These are phyloP conservation scores for Sphaerobolus stellatus DNA, from an alignment of 1,284 basidiomycete genomes.

Conservation along the genomic window DNA sequence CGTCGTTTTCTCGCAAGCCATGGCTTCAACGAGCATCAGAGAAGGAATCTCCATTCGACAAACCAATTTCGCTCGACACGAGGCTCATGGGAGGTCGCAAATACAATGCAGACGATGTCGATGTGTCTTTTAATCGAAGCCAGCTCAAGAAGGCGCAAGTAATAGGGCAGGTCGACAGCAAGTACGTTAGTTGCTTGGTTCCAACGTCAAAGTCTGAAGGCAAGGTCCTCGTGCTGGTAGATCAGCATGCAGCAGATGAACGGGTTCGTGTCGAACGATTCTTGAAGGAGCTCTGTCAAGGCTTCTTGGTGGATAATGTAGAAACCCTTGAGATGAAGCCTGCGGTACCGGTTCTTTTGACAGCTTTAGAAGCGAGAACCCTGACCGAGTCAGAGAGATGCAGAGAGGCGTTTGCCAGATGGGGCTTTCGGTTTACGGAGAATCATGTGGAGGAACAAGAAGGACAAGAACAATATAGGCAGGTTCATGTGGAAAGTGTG, in stretches of 20 bases:
- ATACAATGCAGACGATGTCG: slow-evolving; percentile 2
- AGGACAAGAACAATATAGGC: slow-evolving; percentile 47
- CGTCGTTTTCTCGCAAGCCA: neutral
- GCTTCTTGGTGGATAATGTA: slow-evolving; percentile 51
- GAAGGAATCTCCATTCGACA: neutral
- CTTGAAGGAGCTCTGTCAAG: slow-evolving; percentile 65
- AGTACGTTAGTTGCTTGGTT: slow-evolving; percentile 78
- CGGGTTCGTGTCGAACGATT: slow-evolving; percentile 86
- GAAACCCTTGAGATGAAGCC: slow-evolving; percentile 47
- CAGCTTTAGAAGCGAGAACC: slow-evolving; percentile 54
- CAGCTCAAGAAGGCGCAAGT: slow-evolving; percentile 57
- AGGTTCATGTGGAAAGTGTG: slow-evolving; percentile 56
- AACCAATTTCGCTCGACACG: neutral
- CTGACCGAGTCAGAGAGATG: slow-evolving; percentile 44
- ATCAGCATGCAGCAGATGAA: slow-evolving; percentile 97
- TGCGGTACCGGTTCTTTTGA: slow-evolving; percentile 60
- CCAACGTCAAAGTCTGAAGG: slow-evolving; percentile 27
- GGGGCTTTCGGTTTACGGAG: slow-evolving; percentile 66
- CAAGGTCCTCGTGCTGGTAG: slow-evolving; percentile 68
- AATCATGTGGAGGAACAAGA: slow-evolving; percentile 25
- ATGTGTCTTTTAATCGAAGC: slow-evolving; percentile 41
- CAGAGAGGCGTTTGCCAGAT: slow-evolving; percentile 55
- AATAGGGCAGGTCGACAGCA: slow-evolving; percentile 83
- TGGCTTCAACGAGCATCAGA: neutral
- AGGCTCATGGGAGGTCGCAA: neutral